phyloP scores from a whole-genome alignment of 2,329 filamentous ascomycete genomes.

The Colletotrichum incanum region DNA sequence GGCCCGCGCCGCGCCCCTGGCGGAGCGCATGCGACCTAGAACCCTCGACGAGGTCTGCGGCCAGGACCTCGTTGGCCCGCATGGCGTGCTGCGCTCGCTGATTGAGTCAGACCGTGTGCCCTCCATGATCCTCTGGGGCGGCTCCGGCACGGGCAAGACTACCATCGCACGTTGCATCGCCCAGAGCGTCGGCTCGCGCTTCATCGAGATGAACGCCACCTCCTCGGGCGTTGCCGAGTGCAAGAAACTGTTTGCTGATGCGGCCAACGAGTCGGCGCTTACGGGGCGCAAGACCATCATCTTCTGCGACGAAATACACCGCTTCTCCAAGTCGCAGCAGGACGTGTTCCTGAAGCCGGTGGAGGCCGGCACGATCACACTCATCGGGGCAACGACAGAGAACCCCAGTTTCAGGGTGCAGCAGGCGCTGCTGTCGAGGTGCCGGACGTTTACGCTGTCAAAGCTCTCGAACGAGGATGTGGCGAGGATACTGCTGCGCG shows the following conservation, averaged over 20 bases:
- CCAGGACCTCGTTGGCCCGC: conserved; percentile 89
- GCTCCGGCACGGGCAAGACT: conserved; percentile 86
- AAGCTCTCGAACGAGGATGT: conserved; percentile 83
- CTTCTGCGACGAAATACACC: conserved; percentile 97
- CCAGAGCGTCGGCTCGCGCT: conserved; percentile 84
- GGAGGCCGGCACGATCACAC: conserved; percentile 89
- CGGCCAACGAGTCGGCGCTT: conserved; percentile 82
- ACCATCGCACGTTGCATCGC: conserved; percentile 95
- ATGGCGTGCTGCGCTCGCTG: conserved; percentile 87
- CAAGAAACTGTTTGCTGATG: conserved; percentile 92
- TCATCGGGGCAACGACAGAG: conserved; percentile 97
- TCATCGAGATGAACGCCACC: conserved; percentile 97
- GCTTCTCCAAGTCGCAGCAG: conserved; percentile 93
- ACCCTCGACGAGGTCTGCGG: conserved; percentile 90
- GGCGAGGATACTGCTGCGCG: conserved; percentile 81
- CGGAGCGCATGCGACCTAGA: conserved; percentile 92
- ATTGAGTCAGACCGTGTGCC: conserved; percentile 90
- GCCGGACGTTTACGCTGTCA: conserved; percentile 89
- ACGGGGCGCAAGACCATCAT: conserved; percentile 94
- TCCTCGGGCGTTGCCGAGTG: conserved; percentile 89
- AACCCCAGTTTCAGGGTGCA: conserved; percentile 97
- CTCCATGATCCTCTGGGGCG: conserved; percentile 95
- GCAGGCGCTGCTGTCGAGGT: conserved; percentile 88
- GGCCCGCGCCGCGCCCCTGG: conserved; percentile 83
- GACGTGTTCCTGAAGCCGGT: conserved; percentile 95